Base-by-base conservation (phyloP, 345 rosid species). In the Lepidium didymum region DNA sequence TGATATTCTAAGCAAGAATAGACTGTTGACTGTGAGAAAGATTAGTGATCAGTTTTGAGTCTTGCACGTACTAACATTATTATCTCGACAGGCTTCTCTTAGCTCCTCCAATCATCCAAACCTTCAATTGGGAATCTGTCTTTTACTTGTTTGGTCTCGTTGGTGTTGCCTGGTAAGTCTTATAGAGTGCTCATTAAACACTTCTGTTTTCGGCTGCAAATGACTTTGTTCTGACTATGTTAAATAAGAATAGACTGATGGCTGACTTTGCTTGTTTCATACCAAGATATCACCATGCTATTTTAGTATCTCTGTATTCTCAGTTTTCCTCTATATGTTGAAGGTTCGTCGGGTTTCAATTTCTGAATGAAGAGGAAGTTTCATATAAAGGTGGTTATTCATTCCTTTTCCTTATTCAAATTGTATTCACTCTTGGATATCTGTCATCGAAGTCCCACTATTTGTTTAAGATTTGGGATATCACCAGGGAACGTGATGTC, bases 61-160 rank as follows among this genome's bases (percentile, higher is more conserved):
- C 45, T 42, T 58, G 34, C 50, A 69, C 8, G 11, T 21, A 37
- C 51, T 80, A 44, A 80, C 47, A 4, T 54, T 45, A 13, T 37
- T 66, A 67, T 79, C 27, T 66, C 56, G 81, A 77, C 96, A 90
- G 97, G 88, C 94, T 88, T 82, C 92, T 93, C 66, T 77, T 93
- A 75, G 96, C 98, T 69, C 94, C 98, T 69, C 87, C 96, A 4
- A 80, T 93, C 21, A 93, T 93, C 78, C 86, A 93, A 62, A 85
- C 64, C 64, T 78, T 82, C 71, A 90, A 96, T 54, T 93, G 98
- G 98, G 96, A 83, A 85, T 86, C 92, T 41, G 90, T 92, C 46
- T 92, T 92, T 81, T 90, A 84, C 80, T 43, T 85, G 57, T 93
- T 93, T 76, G 87, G 94, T 77, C 61, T 85, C 51, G 70, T 88